Percentiles rank a stretch among this genome's conserved stretches.
These are phyloP conservation scores for Davidsoniella eucalypti DNA, from an alignment of 2,329 filamentous ascomycete genomes.

Conservation along the genomic window DNA sequence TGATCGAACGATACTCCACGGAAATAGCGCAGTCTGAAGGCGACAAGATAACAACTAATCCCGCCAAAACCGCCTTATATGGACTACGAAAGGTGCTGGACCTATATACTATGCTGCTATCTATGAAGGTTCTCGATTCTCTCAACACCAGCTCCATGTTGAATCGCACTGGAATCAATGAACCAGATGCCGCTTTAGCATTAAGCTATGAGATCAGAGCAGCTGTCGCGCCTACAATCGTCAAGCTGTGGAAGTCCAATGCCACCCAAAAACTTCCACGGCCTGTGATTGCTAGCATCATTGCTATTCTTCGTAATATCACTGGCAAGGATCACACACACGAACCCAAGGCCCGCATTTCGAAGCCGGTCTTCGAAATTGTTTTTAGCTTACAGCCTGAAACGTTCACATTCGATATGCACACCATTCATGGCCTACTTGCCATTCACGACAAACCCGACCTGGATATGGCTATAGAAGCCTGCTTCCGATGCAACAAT, in stretches of 20 bases:
- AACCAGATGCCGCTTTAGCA: constrained; percentile 39
- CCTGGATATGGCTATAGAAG: constrained; percentile 48
- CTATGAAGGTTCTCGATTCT: constrained; percentile 6
- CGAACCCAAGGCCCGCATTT: neutral
- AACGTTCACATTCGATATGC: constrained; percentile 15
- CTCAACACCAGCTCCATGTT: constrained; percentile 6
- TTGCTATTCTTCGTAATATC: constrained; percentile 6
- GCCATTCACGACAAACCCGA: neutral
- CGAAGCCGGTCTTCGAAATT: neutral
- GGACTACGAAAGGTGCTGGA: constrained; percentile 70
- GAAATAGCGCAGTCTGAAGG: constrained; percentile 23
- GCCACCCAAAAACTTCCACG: constrained; percentile 62
- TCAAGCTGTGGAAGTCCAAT: constrained; percentile 68
- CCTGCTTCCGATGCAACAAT: constrained; percentile 67
- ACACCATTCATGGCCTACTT: constrained; percentile 28
- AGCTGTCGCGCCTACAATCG: constrained; percentile 59
- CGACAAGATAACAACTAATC: constrained; percentile 27
- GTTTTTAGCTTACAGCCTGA: constrained; percentile 5
- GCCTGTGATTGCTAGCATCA: constrained; percentile 4
- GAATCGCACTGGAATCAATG: neutral
- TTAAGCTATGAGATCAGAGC: constrained; percentile 76
- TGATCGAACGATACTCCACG: constrained; percentile 52
- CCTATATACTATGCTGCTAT: constrained; percentile 38
- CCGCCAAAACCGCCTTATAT: constrained; percentile 33
- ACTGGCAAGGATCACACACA: constrained; percentile 3